Base-by-base conservation (phyloP, 805 yeast species). In the Pichia paraexigua region DNA sequence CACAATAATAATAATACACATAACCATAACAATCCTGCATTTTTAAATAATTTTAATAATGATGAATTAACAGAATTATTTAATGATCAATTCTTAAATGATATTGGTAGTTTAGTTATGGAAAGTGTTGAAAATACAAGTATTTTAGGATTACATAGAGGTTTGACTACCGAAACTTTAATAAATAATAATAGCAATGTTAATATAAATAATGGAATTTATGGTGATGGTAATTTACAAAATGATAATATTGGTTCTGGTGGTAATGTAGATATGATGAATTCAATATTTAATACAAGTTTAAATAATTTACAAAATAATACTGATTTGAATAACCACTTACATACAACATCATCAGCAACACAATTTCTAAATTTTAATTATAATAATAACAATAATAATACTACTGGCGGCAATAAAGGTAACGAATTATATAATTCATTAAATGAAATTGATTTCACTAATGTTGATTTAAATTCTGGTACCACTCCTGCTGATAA, bases 391-490 rank as follows among this genome's bases (percentile, higher is more conserved):
- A 35, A n/a, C 20, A 17, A 35, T 35, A 17, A 17, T 11, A 35
- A 35, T 35, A 35, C 17, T 35, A n/a, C 18, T 5, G 17, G 12
- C 12, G 21, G 21, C n/a, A 42, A 25, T 42, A 28, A 42, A 17
- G 28, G 27, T 11, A 25, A 27, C 44, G 54, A 54, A 17, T 43
- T 58, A 45, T 66, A 63, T 53, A 66, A 66, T 47, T 65, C 70
- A 10, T 53, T 67, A 21, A 66, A 68, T 47, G 73, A 69, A 56
- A 68, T 69, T 45, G 73, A 69, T 55, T 69, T 68, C 52, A 69
- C 73, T 9, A 68, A 68, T 52, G 73, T 65, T 40, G 72, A 69
- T 56, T 47, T 67, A 32, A 62, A 58, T 41, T 35, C 39, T 7
- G 20, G 20, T 35, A 35, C 39, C n/a, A 54, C 64, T 18, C 62